A percentile compares a stretch with the other conserved stretches of the same genome.
Evolutionary conservation across 495 filamentous ascomycete species (phyloP).

Genomic region (Trypethelium eluteriae): DNA sequence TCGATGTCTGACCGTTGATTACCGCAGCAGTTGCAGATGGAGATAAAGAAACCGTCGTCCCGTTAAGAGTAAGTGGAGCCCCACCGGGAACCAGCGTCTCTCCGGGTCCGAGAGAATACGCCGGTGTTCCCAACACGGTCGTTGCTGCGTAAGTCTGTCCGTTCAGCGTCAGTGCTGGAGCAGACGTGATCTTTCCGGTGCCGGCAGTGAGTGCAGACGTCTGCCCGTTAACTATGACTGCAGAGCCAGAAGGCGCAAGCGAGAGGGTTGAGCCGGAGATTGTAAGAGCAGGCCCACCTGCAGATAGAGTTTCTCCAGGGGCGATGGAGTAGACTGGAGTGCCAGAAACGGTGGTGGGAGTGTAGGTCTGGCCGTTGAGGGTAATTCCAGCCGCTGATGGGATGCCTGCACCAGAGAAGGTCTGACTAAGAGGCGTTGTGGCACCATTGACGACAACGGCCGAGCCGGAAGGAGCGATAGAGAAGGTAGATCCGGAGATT

Average conservation of each 20-base stretch:
- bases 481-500: background rate
- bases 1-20: slow-evolving; percentile 8
- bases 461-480: slow-evolving; percentile 7
- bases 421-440: slow-evolving; percentile 5
- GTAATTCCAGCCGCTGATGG: background rate
- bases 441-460: slow-evolving; percentile 6
- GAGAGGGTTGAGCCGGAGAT: slow-evolving; percentile 27
- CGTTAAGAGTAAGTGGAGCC: background rate
- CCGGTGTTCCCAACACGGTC: slow-evolving; percentile 9
- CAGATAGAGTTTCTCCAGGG: slow-evolving; percentile 22
- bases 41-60: background rate
- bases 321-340: slow-evolving; percentile 24
- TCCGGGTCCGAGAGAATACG: background rate
- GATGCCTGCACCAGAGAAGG: background rate
- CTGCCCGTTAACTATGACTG: slow-evolving; percentile 30
- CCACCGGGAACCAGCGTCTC: slow-evolving; percentile 2
- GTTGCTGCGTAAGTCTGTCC: slow-evolving; percentile 29
- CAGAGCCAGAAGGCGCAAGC: slow-evolving; percentile 26
- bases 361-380: slow-evolving; percentile 5
- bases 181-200: slow-evolving; percentile 11
- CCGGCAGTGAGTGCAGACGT: slow-evolving; percentile 18
- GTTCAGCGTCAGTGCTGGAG: slow-evolving; percentile 32
- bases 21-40: background rate
- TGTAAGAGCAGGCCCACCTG: slow-evolving; percentile 27
- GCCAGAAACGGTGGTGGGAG: slow-evolving; percentile 3